Percentiles rank a stretch among this genome's conserved stretches.
Evolutionary conservation across 202 grass and related monocot genomes (phyloP).

Genomic region (Panicum hallii): DNA sequence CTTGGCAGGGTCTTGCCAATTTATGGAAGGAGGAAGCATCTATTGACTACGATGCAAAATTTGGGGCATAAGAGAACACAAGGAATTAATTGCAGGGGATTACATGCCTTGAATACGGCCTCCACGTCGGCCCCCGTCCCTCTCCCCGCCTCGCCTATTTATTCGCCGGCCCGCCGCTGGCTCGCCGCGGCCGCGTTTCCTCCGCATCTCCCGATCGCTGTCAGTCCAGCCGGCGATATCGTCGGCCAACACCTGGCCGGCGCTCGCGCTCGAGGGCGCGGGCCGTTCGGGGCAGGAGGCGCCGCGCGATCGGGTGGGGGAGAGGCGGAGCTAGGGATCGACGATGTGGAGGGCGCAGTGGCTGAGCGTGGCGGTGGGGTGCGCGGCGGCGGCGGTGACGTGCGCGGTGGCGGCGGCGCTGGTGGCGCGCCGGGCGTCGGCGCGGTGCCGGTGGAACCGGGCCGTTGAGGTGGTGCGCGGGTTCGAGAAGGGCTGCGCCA

Average conservation of each 20-base stretch:
- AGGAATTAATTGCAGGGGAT: neutral
- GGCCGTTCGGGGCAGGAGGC: neutral
- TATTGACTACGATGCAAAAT: neutral
- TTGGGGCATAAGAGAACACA: neutral
- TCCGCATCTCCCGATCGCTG: neutral
- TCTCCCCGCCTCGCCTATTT: constrained; percentile 21
- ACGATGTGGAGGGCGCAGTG: constrained; percentile 39
- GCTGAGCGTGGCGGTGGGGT: constrained; percentile 38
- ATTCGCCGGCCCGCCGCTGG: constrained; percentile 13
- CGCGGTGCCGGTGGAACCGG: constrained; percentile 59
- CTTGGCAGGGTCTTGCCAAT: too few species aligned
- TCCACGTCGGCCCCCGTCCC: neutral
- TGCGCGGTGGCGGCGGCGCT: constrained; percentile 66
- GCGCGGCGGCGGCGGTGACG: constrained; percentile 42
- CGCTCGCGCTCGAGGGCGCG: neutral
- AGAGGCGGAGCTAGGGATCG: neutral
- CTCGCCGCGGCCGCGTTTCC: constrained; percentile 29
- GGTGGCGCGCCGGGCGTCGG: constrained; percentile 51
- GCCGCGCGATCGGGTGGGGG: neutral
- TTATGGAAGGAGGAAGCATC: too few species aligned
- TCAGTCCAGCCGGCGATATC: neutral
- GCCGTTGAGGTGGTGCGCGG: constrained; percentile 61
- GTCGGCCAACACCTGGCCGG: neutral
- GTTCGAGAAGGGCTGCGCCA: constrained; percentile 74
- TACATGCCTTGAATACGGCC: neutral